A percentile compares a stretch with the other conserved stretches of the same genome.
These are phyloP conservation scores for Peronospora destructor DNA, from an alignment of 352 stramenopile species.

Conservation along the genomic window DNA sequence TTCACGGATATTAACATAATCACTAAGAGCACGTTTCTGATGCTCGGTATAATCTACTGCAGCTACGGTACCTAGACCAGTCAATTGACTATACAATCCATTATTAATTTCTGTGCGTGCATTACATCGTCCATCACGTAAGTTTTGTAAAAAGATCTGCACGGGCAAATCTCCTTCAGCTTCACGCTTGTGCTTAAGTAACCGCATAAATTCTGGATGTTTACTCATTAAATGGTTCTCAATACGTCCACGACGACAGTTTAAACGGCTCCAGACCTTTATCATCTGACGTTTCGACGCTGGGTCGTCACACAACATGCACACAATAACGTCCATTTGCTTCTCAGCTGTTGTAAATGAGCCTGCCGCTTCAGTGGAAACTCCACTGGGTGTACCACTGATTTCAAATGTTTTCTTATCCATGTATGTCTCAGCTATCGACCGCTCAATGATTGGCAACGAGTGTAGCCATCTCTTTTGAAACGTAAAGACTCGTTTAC, in stretches of 20 bases:
- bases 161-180: constrained; percentile 58
- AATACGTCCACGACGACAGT: constrained; percentile 67
- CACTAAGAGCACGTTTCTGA: constrained; percentile 24
- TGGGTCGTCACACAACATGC: constrained; percentile 73
- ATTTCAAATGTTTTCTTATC: constrained; percentile 28
- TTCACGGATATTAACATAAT: constrained; percentile 25
- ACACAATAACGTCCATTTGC: constrained; percentile 53
- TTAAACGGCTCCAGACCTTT: constrained; percentile 70
- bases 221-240: constrained; percentile 79
- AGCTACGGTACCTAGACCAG: neutral
- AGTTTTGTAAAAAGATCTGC: constrained; percentile 71
- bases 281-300: constrained; percentile 44
- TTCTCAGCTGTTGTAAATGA: constrained; percentile 15
- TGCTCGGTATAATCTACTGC: constrained; percentile 10
- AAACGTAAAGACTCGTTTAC: constrained; percentile 77
- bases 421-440: constrained; percentile 34
- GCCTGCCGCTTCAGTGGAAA: constrained; percentile 7
- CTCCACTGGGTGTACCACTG: neutral
- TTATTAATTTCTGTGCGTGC: constrained; percentile 58
- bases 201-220: constrained; percentile 72
- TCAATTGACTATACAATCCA: constrained; percentile 49
- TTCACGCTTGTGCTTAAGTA: constrained; percentile 75
- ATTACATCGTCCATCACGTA: constrained; percentile 66
- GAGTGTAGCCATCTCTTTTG: constrained; percentile 74
- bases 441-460: constrained; percentile 71